These are phyloP conservation scores for Aspergillus sp. DNA, from an alignment of 2,329 filamentous ascomycete genomes.

Conservation along the genomic window DNA sequence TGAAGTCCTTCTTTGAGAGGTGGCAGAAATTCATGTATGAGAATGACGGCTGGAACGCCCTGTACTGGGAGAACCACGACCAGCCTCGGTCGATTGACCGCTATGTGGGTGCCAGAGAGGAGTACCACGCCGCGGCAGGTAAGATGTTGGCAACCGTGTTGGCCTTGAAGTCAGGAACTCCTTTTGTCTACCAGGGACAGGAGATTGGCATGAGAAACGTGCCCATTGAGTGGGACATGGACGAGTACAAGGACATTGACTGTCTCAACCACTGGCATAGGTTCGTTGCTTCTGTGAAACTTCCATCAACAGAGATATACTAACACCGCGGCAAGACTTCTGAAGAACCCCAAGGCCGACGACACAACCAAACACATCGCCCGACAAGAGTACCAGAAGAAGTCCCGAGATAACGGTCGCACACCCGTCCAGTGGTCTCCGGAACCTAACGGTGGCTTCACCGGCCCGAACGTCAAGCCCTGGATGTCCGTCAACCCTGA, in stretches of 20 bases:
- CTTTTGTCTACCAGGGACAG: conserved; percentile 70
- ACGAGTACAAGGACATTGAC: conserved; percentile 69
- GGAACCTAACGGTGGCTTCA: conserved; percentile 65
- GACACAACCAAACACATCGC: conserved; percentile 28
- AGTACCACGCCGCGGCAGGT: conserved; percentile 51
- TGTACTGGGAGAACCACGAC: conserved; percentile 68
- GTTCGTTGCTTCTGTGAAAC: conserved; percentile 15
- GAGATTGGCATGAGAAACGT: conserved; percentile 68
- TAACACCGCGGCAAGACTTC: conserved; percentile 25
- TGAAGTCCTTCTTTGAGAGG: conserved; percentile 55
- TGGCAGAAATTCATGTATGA: conserved; percentile 62
- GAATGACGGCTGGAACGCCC: conserved; percentile 63
- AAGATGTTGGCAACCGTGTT: conserved; percentile 63
- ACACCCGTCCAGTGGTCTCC: conserved; percentile 71
- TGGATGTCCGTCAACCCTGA: conserved; percentile 72
- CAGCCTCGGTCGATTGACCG: conserved; percentile 61
- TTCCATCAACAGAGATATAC: background rate
- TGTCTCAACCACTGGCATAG: conserved; percentile 57
- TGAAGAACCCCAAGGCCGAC: conserved; percentile 28
- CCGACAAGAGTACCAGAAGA: conserved; percentile 38
- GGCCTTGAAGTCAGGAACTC: conserved; percentile 59
- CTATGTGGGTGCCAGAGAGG: conserved; percentile 52
- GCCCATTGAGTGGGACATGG: conserved; percentile 59
- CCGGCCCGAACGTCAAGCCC: conserved; percentile 51
- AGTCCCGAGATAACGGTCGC: conserved; percentile 64